Percentiles rank a stretch among this genome's conserved stretches.
Evolutionary conservation across 2,329 filamentous ascomycete species (phyloP).

Genomic region (Colletotrichum sp.): DNA sequence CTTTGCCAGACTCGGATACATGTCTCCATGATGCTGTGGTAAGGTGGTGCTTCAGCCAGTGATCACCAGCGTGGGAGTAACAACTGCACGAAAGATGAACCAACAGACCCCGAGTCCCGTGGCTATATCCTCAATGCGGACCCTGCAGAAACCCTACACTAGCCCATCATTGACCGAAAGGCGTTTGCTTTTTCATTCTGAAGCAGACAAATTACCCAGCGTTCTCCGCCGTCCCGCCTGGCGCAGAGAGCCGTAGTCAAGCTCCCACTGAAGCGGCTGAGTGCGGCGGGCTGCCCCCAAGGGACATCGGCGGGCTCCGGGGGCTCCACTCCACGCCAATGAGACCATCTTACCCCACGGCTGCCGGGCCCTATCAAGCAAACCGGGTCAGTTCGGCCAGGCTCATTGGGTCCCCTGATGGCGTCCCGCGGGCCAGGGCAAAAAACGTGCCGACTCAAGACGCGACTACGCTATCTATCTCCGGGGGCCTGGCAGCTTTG

Average conservation of each 20-base stretch:
- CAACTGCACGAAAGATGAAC: not conserved
- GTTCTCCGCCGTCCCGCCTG: not conserved
- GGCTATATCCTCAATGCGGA: not conserved
- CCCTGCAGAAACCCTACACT: not conserved
- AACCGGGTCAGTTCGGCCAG: slow-evolving; percentile 17
- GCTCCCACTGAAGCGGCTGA: slow-evolving; percentile 10
- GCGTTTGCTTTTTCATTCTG: not conserved
- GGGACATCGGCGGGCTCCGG: slow-evolving; percentile 37
- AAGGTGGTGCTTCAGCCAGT: not conserved
- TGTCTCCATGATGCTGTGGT: not conserved
- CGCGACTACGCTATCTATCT: slow-evolving; percentile 18
- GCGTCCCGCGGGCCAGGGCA: not conserved
- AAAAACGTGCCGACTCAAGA: slow-evolving; percentile 7
- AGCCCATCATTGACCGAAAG: not conserved
- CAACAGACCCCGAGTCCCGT: not conserved
- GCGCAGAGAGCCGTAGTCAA: slow-evolving; percentile 8
- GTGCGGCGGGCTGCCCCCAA: slow-evolving; percentile 16
- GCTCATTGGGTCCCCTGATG: not conserved
- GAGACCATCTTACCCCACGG: slow-evolving; percentile 19
- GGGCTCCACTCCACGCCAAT: slow-evolving; percentile 19
- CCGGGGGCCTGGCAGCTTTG: not conserved
- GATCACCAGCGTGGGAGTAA: not conserved
- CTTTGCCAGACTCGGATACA: not conserved
- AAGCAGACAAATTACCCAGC: not conserved
- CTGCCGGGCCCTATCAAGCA: slow-evolving; percentile 18